A percentile compares a stretch with the other conserved stretches of the same genome.
Evolutionary conservation across 2,329 filamentous ascomycete species (phyloP).

Genomic region (Diplodia intermedia): DNA sequence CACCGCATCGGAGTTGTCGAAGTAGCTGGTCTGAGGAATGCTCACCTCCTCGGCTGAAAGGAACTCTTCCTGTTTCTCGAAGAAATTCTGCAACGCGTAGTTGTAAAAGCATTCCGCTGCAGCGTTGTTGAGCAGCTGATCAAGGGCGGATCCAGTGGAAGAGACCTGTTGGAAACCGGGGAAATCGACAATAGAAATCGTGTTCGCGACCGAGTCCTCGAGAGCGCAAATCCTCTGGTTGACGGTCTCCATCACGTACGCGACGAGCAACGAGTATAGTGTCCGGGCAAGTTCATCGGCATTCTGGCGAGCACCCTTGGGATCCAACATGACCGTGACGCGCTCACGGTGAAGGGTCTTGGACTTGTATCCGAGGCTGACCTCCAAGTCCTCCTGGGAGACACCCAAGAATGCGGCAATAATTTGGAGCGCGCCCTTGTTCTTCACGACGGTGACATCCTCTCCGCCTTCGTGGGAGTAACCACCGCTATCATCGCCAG

Average conservation of each 20-base stretch:
- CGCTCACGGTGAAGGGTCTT: constrained; percentile 96
- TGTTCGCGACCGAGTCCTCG: constrained; percentile 90
- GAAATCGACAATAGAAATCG: constrained; percentile 93
- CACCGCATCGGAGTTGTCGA: constrained; percentile 95
- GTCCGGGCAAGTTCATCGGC: constrained; percentile 94
- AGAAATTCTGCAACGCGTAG: constrained; percentile 92
- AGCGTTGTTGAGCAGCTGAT: constrained; percentile 93
- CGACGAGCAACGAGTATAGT: constrained; percentile 90
- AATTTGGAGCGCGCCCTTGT: constrained; percentile 85
- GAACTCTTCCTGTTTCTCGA: constrained; percentile 90
- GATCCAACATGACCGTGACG: constrained; percentile 98
- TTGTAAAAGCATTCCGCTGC: constrained; percentile 93
- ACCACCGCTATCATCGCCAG: constrained; percentile 89
- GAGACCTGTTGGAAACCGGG: constrained; percentile 89
- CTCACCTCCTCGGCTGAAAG: constrained; percentile 92
- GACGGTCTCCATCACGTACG: constrained; percentile 90
- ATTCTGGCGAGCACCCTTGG: constrained; percentile 85
- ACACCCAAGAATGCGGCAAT: constrained; percentile 96
- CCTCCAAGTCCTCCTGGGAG: constrained; percentile 79
- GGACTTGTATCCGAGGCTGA: constrained; percentile 90
- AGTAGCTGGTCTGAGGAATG: constrained; percentile 92
- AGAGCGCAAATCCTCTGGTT: constrained; percentile 88
- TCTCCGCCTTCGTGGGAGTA: constrained; percentile 95
- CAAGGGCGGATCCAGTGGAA: constrained; percentile 82
- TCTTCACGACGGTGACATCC: constrained; percentile 84